phyloP scores from a whole-genome alignment of 148 eudicot species.

The Vaccinium myrtillus region DNA sequence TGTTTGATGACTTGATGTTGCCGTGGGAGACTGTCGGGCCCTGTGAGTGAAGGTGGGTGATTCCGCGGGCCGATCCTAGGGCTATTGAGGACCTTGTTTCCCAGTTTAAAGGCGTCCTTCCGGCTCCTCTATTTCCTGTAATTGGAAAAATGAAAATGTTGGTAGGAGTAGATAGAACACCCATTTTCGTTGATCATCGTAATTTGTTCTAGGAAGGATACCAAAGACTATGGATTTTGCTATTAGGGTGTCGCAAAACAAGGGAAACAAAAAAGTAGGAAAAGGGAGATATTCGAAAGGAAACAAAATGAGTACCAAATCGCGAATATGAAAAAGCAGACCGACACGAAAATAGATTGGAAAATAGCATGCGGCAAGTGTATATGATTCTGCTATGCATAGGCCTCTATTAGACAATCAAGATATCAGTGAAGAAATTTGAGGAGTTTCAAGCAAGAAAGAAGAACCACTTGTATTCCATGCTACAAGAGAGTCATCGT shows the following conservation, averaged over 20 bases:
- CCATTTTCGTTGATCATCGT: no score
- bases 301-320: not conserved
- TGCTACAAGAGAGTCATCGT: not conserved
- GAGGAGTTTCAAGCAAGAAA: not conserved
- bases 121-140: conserved; percentile 76
- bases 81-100: conserved; percentile 78
- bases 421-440: not conserved
- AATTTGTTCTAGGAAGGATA: no score
- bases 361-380: not conserved
- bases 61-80: conserved; percentile 82
- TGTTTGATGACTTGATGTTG: conserved; percentile 85
- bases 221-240: not conserved
- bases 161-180: not conserved
- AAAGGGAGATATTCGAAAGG: not conserved
- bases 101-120: conserved; percentile 91
- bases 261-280: not conserved
- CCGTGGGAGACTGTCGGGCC: conserved; percentile 76
- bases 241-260: not conserved
- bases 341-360: not conserved
- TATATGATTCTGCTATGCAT: not conserved
- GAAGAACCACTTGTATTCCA: not conserved
- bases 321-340: not conserved
- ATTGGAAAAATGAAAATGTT: not conserved
- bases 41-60: conserved; percentile 71
- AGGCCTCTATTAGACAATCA: not conserved